A percentile compares a stretch with the other conserved stretches of the same genome.
Conservation (phyloP, 2,329 filamentous ascomycete species). For the Ceratocystis cubensis region DNA sequence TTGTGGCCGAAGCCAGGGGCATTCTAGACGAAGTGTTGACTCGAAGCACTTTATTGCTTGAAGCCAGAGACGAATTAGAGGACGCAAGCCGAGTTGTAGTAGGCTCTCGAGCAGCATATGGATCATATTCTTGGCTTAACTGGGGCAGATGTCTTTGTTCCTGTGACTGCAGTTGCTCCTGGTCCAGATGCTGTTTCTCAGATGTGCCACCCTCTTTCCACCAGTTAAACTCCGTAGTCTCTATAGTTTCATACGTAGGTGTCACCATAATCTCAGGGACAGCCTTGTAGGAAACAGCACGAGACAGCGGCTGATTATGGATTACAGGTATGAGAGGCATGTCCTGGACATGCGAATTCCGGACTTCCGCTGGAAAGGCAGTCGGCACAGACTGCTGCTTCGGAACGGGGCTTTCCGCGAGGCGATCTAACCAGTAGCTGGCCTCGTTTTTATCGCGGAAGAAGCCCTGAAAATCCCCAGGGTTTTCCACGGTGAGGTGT, state of each 20-base stretch:
- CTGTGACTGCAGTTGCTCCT: not conserved
- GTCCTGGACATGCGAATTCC: conserved; percentile 8
- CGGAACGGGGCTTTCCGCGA: conserved; percentile 18
- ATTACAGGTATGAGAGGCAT: conserved; percentile 18
- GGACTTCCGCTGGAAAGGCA: conserved; percentile 2
- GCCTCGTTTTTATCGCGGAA: conserved; percentile 13
- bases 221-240: conserved; percentile 10
- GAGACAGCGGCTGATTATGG: conserved; percentile 7
- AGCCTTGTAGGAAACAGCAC: conserved; percentile 16
- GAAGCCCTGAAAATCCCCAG: not conserved
- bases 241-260: not conserved
- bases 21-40: conserved; percentile 16
- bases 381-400: conserved; percentile 12
- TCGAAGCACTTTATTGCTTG: conserved; percentile 6
- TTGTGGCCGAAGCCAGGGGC: conserved; percentile 21
- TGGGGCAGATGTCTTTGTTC: not conserved
- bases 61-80: not conserved
- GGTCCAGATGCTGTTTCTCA: conserved; percentile 7
- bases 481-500: not conserved
- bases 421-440: conserved; percentile 16
- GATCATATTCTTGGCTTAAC: not conserved
- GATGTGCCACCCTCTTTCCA: conserved; percentile 9
- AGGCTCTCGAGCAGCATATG: not conserved
- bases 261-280: conserved; percentile 6
- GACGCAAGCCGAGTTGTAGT: not conserved